phyloP scores from a whole-genome alignment of 1,139 yeast species.

The Arxiozyma bovina region DNA sequence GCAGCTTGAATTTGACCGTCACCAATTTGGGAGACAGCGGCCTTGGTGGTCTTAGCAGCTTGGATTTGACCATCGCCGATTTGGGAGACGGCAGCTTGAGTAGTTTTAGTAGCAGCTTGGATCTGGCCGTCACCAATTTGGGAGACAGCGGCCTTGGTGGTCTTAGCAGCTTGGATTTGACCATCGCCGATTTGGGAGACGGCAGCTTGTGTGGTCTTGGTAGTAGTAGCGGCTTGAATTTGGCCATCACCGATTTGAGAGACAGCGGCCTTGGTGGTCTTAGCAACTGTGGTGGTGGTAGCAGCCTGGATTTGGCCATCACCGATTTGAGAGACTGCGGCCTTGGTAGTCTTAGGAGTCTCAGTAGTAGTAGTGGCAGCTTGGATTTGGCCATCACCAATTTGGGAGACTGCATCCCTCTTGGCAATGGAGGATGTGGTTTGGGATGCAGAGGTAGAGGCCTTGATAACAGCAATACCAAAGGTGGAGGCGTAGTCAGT shows the following conservation, averaged over 20 bases:
- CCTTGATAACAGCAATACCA: conserved; percentile 62
- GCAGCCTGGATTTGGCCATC: conserved; percentile 43
- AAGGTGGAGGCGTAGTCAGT: conserved; percentile 54
- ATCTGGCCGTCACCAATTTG: conserved; percentile 55
- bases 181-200: conserved; percentile 16
- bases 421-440: conserved; percentile 34
- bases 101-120: conserved; percentile 78
- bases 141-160: conserved; percentile 32
- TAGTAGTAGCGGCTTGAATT: conserved; percentile 39
- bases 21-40: conserved; percentile 40
- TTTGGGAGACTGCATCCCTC: conserved; percentile 37
- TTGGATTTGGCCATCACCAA: conserved; percentile 47
- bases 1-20: conserved; percentile 40
- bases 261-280: conserved; percentile 36
- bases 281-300: too few relatives aligned
- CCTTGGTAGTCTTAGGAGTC: conserved; percentile 26
- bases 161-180: conserved; percentile 18
- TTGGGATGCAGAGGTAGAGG: conserved; percentile 41
- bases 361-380: conserved; percentile 27
- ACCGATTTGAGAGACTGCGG: conserved; percentile 43
- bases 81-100: conserved; percentile 11
- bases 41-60: conserved; percentile 28
- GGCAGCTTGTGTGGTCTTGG: conserved; percentile 24
- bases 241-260: conserved; percentile 52
- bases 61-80: conserved; percentile 14